Percentiles rank a stretch among this genome's conserved stretches.
phyloP scores from a whole-genome alignment of 2,329 filamentous ascomycete species.

The Xylariaceae sp. region DNA sequence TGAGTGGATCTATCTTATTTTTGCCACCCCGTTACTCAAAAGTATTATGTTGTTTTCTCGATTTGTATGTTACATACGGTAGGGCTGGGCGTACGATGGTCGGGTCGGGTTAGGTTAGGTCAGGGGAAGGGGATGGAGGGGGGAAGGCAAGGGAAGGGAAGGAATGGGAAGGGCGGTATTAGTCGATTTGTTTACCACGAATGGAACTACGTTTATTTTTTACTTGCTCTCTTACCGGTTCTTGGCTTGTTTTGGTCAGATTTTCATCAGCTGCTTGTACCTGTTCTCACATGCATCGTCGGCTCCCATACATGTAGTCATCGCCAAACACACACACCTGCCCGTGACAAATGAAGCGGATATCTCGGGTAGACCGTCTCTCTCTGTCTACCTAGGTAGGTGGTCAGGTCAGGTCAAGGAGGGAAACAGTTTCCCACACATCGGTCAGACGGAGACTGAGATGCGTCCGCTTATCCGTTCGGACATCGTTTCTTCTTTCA shows the following conservation, averaged over 20 bases:
- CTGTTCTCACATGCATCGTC: not conserved
- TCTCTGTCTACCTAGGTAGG: too few species aligned
- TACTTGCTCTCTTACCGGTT: not conserved
- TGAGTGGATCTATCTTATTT: too few species aligned
- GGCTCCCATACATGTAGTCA: not conserved
- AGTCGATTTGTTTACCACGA: slow-evolving; percentile 5
- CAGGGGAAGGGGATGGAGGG: too few species aligned
- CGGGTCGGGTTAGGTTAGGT: not conserved
- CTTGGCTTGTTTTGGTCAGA: not conserved
- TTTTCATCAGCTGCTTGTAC: too few species aligned
- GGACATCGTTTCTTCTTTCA: too few species aligned
- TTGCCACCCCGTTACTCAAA: too few species aligned
- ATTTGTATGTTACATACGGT: slow-evolving; percentile 2
- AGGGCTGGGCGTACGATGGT: not conserved
- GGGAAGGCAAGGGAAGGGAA: too few species aligned
- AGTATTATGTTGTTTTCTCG: not conserved
- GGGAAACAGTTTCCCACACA: not conserved
- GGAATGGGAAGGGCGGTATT: slow-evolving; percentile 3
- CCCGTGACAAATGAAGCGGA: not conserved
- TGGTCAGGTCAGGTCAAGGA: too few species aligned
- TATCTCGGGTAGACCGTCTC: not conserved
- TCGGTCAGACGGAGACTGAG: not conserved
- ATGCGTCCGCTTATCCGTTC: too few species aligned
- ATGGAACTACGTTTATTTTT: not conserved
- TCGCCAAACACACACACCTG: not conserved